Evolutionary conservation across 108 stramenopile species (phyloP).

Genomic region (Bacterosira constricta): DNA sequence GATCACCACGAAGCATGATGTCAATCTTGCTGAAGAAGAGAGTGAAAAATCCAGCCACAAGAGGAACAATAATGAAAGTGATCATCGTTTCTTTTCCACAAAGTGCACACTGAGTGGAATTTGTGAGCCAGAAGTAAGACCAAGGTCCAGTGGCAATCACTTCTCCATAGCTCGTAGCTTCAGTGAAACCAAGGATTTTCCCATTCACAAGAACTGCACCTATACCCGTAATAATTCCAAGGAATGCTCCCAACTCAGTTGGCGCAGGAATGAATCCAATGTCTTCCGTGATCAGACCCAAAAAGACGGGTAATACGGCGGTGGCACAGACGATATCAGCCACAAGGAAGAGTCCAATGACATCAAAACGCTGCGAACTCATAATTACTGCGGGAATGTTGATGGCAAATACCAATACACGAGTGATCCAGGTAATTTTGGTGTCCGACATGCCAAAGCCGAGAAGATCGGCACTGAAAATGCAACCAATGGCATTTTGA

Average conservation of each 20-base stretch:
- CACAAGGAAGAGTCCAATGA: slow-evolving; percentile 75
- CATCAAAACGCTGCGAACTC: slow-evolving; percentile 64
- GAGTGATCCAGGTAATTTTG: slow-evolving; percentile 34
- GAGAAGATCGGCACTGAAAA: slow-evolving; percentile 62
- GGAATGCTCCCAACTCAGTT: slow-evolving; percentile 75
- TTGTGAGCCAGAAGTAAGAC: slow-evolving; percentile 80
- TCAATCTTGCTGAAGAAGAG: slow-evolving; percentile 69
- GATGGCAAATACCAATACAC: slow-evolving; percentile 55
- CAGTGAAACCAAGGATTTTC: slow-evolving; percentile 50
- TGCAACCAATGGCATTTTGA: slow-evolving; percentile 71
- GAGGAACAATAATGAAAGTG: slow-evolving; percentile 76
- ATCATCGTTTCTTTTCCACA: slow-evolving; percentile 78
- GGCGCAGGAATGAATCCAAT: slow-evolving; percentile 61
- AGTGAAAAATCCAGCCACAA: slow-evolving; percentile 51
- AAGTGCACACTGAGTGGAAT: slow-evolving; percentile 69
- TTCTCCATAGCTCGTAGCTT: slow-evolving; percentile 55
- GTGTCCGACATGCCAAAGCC: slow-evolving; percentile 52
- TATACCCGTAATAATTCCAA: slow-evolving; percentile 67
- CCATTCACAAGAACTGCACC: slow-evolving; percentile 72
- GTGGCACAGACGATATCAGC: slow-evolving; percentile 84
- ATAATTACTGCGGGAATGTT: slow-evolving; percentile 68
- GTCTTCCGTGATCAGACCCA: slow-evolving; percentile 68
- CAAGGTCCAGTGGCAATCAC: slow-evolving; percentile 51
- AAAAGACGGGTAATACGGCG: slow-evolving; percentile 71
- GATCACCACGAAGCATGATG: slow-evolving; percentile 62